Base-by-base conservation (phyloP, 805 yeast species). In the Phaffomyces opuntiae region DNA sequence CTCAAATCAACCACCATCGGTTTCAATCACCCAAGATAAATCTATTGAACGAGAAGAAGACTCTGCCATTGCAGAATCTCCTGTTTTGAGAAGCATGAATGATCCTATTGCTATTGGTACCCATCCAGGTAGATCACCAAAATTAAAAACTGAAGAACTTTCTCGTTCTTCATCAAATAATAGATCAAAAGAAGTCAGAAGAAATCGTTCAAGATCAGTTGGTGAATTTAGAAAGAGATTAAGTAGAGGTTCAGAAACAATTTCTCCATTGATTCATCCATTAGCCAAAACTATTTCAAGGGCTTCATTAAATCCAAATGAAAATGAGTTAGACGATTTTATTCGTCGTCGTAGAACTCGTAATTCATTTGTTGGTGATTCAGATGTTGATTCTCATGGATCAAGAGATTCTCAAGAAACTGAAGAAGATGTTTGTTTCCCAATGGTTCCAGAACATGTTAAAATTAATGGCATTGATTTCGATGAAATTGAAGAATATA, bases 391-490 rank as follows among this genome's bases (percentile, higher is more conserved):
- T 54, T 83, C 90, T 2, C 86, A 79, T 54, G 85, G 81, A 2
- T 83, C 91, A 9, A 72, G 88, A 52, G 79, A 81, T 17, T 81
- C 90, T 5, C 95, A 87, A 55, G 96, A 89, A 60, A 88, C 96
- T 0, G 98, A 91, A 59, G 96, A 88, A 61, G 98, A 91, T 74
- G 99, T 91, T 39, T 91, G 98, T 71, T 90, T 90, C 66, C 98
- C 98, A 2, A 83, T 88, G 87, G 68, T 80, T 42, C 81, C 86
- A 5, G 83, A 83, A 49, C 78, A 75, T 46, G 69, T 72, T 13
- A 70, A 78, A 42, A 68, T 77, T 38, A 81, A 80, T 49, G 96
- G 96, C 16, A 87, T 93, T 53, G 96, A 91, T 64, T 88, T 91
- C 57, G 88, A 81, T 57, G 97, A 89, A 58, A 76, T 91, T 53